Evolutionary conservation across 116 monocot species (phyloP).

Genomic region (Cymodocea nodosa): DNA sequence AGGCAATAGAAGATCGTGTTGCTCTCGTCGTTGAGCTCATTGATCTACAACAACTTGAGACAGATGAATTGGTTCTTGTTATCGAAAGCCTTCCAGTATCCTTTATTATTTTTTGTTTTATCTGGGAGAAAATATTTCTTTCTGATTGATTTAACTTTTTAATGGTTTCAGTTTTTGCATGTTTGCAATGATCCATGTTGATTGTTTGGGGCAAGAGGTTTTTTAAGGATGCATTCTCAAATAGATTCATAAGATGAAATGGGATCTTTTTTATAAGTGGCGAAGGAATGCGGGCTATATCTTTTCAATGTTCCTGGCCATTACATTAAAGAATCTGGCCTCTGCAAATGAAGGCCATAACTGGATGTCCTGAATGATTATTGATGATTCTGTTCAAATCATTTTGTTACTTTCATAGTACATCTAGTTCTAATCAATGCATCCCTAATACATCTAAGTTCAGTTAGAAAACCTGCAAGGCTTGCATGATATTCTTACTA

Average conservation of each 20-base stretch:
- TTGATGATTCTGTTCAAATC: too few relatives aligned
- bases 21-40: constrained; percentile 45
- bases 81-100: constrained; percentile 69
- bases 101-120: constrained; percentile 7
- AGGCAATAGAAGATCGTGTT: constrained; percentile 31
- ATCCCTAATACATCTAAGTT: too few relatives aligned
- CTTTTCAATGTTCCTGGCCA: too few relatives aligned
- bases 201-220: not conserved
- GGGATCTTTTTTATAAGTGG: not conserved
- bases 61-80: constrained; percentile 25
- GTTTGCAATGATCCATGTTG: not conserved
- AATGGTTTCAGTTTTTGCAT: not conserved
- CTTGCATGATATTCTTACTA: too few relatives aligned
- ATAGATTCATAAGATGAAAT: not conserved
- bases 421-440: too few relatives aligned
- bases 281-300: not conserved
- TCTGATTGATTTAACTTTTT: too few relatives aligned
- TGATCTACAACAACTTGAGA: constrained; percentile 21
- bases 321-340: too few relatives aligned
- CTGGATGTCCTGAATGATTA: too few relatives aligned
- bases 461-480: too few relatives aligned
- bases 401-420: too few relatives aligned
- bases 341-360: too few relatives aligned
- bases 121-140: too few relatives aligned
- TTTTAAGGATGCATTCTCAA: not conserved